Evolutionary conservation across 78 protist genomes (phyloP).

Genomic region (Pigoraptor vietnamica): DNA sequence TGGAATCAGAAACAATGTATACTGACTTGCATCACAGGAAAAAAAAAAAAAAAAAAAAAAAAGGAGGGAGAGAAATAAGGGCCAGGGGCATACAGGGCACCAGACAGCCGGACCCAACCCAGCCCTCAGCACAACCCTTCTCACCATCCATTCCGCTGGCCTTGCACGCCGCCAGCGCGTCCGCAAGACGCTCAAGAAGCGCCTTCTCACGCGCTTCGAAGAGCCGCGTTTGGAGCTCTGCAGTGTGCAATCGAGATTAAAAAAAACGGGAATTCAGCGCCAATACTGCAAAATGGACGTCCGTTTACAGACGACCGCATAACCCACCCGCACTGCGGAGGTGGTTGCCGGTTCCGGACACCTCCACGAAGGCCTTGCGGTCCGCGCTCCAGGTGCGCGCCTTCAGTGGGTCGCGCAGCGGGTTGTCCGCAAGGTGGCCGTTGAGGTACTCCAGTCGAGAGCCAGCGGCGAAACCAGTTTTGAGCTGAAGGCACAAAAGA

Average conservation of each 20-base stretch:
- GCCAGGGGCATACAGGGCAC: neutral
- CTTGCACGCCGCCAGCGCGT: neutral
- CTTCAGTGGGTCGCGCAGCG: neutral
- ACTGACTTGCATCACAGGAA: neutral
- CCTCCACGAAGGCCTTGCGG: neutral
- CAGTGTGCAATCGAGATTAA: too few relatives aligned
- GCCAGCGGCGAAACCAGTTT: neutral
- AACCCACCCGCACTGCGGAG: neutral
- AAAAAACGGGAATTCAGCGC: neutral
- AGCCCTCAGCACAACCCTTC: neutral
- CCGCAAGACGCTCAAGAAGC: neutral
- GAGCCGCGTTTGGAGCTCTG: neutral
- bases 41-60: neutral
- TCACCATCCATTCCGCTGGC: neutral
- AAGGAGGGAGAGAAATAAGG: neutral
- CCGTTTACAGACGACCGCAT: too few relatives aligned
- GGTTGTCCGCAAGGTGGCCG: neutral
- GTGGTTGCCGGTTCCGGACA: neutral
- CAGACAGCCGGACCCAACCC: neutral
- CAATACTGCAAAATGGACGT: too few relatives aligned
- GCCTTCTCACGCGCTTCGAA: neutral
- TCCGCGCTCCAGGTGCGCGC: neutral
- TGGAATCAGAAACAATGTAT: neutral
- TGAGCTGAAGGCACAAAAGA: neutral
- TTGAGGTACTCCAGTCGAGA: neutral